These are phyloP conservation scores for Beauveria australis DNA, from an alignment of 2,329 filamentous ascomycete genomes.

Conservation along the genomic window DNA sequence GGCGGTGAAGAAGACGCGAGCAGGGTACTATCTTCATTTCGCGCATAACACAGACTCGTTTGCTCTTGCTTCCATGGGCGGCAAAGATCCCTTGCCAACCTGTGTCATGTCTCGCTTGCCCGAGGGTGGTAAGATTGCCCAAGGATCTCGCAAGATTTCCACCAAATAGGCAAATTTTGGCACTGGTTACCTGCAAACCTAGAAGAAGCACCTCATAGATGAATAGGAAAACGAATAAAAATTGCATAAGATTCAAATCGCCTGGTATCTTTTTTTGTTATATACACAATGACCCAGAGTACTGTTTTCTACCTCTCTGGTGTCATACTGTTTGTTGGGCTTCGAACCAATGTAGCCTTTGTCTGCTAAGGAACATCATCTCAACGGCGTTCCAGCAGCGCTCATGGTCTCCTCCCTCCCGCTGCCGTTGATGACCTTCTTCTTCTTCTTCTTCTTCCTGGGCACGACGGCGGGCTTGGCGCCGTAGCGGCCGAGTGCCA, in stretches of 20 bases:
- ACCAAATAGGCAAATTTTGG: conserved; percentile 18
- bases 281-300: conserved; percentile 6
- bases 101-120: conserved; percentile 81
- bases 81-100: conserved; percentile 62
- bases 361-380: conserved; percentile 17
- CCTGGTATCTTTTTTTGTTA: conserved; percentile 8
- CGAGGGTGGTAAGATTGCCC: conserved; percentile 43
- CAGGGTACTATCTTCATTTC: conserved; percentile 80
- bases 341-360: background rate
- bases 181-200: background rate
- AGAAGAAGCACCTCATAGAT: background rate
- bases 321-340: conserved; percentile 3
- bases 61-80: conserved; percentile 83
- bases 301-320: conserved; percentile 7
- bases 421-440: conserved; percentile 47
- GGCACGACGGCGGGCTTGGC: conserved; percentile 68
- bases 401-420: conserved; percentile 50
- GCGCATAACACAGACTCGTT: conserved; percentile 90
- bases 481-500: conserved; percentile 70
- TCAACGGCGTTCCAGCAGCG: conserved; percentile 51
- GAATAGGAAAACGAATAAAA: background rate
- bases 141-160: conserved; percentile 44
- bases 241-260: conserved; percentile 8
- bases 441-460: conserved; percentile 69
- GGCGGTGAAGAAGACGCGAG: conserved; percentile 72